Percentiles rank a stretch among this genome's conserved stretches.
These are phyloP conservation scores for Alternaria triticina DNA, from an alignment of 2,329 filamentous ascomycete species.

Conservation along the genomic window DNA sequence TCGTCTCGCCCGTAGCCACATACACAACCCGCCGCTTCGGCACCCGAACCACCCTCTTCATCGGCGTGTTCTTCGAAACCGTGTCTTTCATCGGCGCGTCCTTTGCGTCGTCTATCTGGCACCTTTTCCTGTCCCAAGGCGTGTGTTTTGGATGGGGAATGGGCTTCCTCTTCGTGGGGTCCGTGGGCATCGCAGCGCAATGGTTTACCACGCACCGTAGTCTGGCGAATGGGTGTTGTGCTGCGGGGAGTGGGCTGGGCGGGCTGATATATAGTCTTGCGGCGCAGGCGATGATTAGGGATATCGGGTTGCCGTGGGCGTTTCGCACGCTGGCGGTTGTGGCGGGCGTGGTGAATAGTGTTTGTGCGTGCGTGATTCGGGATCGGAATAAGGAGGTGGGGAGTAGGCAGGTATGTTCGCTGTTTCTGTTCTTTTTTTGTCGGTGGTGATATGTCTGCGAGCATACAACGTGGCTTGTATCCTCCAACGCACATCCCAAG, in stretches of 20 bases:
- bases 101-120: conserved; percentile 73
- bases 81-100: conserved; percentile 72
- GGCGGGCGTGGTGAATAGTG: conserved; percentile 67
- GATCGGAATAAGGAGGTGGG: conserved; percentile 77
- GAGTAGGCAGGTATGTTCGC: conserved; percentile 53
- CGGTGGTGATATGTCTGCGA: too few species aligned
- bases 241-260: conserved; percentile 76
- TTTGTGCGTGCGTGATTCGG: conserved; percentile 67
- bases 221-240: conserved; percentile 71
- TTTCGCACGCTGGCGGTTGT: conserved; percentile 71
- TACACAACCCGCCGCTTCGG: conserved; percentile 65
- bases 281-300: conserved; percentile 70
- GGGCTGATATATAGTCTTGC: conserved; percentile 73
- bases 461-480: not conserved
- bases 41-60: conserved; percentile 67
- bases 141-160: conserved; percentile 79
- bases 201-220: conserved; percentile 75
- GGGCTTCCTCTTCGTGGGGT: conserved; percentile 76
- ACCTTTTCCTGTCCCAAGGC: conserved; percentile 77
- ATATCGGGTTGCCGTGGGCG: conserved; percentile 69
- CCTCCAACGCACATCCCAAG: not conserved
- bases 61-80: conserved; percentile 70
- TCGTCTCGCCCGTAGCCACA: conserved; percentile 73
- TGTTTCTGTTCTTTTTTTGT: not conserved
- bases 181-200: conserved; percentile 71